A percentile compares a stretch with the other conserved stretches of the same genome.
Conservation (phyloP, 139 green algal species). For the Picochlorum sp. region DNA sequence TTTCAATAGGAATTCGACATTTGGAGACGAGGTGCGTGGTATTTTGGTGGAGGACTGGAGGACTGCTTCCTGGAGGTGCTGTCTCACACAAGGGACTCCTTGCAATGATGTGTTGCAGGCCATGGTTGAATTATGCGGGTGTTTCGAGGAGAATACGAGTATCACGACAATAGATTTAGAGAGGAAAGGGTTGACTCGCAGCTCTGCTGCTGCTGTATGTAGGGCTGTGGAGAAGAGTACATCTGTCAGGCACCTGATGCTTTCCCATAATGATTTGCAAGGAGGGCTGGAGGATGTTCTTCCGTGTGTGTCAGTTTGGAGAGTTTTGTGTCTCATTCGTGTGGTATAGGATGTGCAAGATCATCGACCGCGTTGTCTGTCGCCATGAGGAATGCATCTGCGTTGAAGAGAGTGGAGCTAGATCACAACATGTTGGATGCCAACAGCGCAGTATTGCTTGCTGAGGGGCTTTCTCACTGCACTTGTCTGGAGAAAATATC, state of each 20-base stretch:
- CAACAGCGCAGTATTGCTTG: background rate
- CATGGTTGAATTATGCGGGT: constrained; percentile 10
- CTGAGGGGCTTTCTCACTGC: background rate
- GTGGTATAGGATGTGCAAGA: background rate
- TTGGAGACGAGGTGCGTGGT: constrained; percentile 18
- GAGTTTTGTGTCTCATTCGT: constrained; percentile 4
- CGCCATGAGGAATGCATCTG: background rate
- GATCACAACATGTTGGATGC: constrained; percentile 12
- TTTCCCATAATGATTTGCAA: constrained; percentile 6
- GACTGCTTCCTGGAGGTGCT: too few species aligned
- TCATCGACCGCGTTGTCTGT: background rate
- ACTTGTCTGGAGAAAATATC: background rate
- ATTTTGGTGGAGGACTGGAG: background rate
- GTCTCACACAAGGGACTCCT: background rate
- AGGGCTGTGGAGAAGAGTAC: background rate
- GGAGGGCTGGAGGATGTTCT: constrained; percentile 2
- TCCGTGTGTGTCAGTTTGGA: background rate
- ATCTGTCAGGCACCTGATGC: constrained; percentile 2
- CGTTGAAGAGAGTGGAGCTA: constrained; percentile 1
- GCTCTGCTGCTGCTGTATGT: background rate
- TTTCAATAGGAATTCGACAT: constrained; percentile 17
- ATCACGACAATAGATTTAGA: constrained; percentile 13
- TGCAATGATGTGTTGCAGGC: constrained; percentile 1
- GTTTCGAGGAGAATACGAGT: constrained; percentile 4
- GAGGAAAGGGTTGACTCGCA: constrained; percentile 12